A percentile compares a stretch with the other conserved stretches of the same genome.
phyloP scores from a whole-genome alignment of 768 basidiomycete genomes.

The Cantharellus anzutake region DNA sequence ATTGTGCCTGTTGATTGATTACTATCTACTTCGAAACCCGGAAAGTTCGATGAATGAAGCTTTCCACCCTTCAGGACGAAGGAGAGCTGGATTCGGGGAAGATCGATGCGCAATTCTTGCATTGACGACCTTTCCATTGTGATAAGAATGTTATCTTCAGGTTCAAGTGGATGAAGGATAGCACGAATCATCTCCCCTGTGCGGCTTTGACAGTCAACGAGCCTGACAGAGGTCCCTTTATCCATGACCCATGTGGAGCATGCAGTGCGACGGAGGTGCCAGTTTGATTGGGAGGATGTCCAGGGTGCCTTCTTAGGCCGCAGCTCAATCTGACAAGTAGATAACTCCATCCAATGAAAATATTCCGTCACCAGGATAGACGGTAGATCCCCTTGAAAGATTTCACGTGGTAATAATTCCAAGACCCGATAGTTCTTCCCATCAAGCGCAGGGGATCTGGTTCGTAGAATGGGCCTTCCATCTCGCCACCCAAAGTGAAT shows the following conservation, averaged over 20 bases:
- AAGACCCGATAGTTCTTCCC: not conserved
- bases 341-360: not conserved
- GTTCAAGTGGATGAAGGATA: not conserved
- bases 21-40: constrained; percentile 22
- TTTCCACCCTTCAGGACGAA: constrained; percentile 17
- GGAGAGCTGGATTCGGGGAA: constrained; percentile 22
- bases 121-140: not conserved
- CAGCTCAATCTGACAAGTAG: not conserved
- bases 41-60: constrained; percentile 26
- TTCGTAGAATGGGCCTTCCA: not conserved
- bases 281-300: too few species aligned
- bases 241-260: not conserved
- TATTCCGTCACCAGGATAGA: not conserved
- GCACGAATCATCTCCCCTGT: not conserved
- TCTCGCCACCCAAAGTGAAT: not conserved
- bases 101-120: constrained; percentile 13
- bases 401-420: not conserved
- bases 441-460: not conserved
- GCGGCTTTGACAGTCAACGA: not conserved
- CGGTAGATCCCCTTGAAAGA: not conserved
- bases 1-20: constrained; percentile 23
- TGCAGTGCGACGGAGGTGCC: not conserved
- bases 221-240: not conserved
- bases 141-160: not conserved
- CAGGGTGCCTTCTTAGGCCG: not conserved